Evolutionary conservation across 805 yeast species (phyloP).

Genomic region (Hanseniaspora taiwanica): DNA sequence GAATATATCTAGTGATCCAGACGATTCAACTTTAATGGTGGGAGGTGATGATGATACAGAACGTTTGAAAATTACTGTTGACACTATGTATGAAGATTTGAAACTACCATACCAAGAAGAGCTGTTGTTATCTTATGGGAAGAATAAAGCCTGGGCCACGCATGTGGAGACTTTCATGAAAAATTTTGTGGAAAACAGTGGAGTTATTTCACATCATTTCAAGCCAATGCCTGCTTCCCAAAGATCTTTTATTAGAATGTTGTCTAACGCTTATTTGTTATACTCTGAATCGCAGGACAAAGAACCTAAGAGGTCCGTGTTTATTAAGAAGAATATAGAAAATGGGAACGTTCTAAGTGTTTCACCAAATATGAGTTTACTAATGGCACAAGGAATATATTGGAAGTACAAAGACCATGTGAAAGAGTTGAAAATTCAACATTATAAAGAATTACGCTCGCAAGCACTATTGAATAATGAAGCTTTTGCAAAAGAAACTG

Average conservation of each 20-base stretch:
- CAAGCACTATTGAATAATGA: conserved; percentile 15
- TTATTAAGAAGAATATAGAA: conserved; percentile 29
- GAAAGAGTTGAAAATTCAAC: conserved; percentile 19
- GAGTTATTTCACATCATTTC: conserved; percentile 39
- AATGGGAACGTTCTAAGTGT: conserved; percentile 27
- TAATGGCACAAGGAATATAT: conserved; percentile 28
- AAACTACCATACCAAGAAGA: conserved; percentile 31
- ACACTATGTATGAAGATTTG: conserved; percentile 17
- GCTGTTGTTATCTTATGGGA: conserved; percentile 33
- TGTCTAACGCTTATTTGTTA: conserved; percentile 46
- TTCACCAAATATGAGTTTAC: conserved; percentile 14
- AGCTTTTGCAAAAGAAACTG: conserved; percentile 10
- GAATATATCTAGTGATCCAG: conserved; percentile 15
- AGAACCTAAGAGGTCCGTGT: conserved; percentile 68
- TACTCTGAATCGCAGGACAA: conserved; percentile 67
- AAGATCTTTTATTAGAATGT: conserved; percentile 54
- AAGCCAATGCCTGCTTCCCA: conserved; percentile 62
- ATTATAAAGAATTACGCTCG: conserved; percentile 17
- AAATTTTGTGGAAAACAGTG: conserved; percentile 31
- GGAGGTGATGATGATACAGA: not conserved
- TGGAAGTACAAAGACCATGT: conserved; percentile 29
- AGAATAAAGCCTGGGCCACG: conserved; percentile 57
- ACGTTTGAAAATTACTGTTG: conserved; percentile 13
- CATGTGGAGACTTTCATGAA: conserved; percentile 43
- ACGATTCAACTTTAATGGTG: too few relatives aligned